These are phyloP conservation scores for Panaeolus papilionaceus DNA, from an alignment of 768 basidiomycete species.

Conservation along the genomic window DNA sequence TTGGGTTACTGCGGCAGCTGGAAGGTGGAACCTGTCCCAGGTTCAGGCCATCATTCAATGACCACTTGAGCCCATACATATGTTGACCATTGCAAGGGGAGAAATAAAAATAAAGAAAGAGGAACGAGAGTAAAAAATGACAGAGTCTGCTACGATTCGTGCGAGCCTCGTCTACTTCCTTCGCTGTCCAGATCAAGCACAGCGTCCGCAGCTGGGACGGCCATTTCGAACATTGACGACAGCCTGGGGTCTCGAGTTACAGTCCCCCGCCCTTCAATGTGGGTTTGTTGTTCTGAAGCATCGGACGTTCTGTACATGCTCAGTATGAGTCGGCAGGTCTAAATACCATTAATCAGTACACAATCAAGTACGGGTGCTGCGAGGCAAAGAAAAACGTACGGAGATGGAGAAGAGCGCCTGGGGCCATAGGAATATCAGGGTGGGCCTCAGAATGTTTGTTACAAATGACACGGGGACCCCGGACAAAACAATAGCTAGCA, in stretches of 20 bases:
- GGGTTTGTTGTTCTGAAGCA: neutral
- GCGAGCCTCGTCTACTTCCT: too few species aligned
- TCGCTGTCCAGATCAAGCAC: too few species aligned
- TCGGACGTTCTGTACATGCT: neutral
- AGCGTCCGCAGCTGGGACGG: neutral
- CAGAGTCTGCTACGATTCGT: too few species aligned
- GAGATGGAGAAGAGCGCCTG: neutral
- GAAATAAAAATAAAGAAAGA: too few species aligned
- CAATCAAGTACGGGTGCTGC: too few species aligned
- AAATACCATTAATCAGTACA: neutral
- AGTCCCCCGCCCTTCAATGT: neutral
- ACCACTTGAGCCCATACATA: neutral
- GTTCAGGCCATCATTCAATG: neutral
- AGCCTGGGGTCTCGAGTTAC: neutral
- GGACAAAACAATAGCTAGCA: neutral
- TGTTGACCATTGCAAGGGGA: neutral
- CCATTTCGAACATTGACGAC: neutral
- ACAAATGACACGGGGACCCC: neutral
- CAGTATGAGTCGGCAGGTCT: neutral
- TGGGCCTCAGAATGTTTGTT: neutral
- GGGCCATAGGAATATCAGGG: neutral
- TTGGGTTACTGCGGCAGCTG: neutral
- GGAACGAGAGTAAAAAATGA: too few species aligned
- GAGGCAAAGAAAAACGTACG: neutral
- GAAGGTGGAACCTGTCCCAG: neutral